Conservation (phyloP, 2,329 filamentous ascomycete genomes). For the Colletotrichum cordylinicola region DNA sequence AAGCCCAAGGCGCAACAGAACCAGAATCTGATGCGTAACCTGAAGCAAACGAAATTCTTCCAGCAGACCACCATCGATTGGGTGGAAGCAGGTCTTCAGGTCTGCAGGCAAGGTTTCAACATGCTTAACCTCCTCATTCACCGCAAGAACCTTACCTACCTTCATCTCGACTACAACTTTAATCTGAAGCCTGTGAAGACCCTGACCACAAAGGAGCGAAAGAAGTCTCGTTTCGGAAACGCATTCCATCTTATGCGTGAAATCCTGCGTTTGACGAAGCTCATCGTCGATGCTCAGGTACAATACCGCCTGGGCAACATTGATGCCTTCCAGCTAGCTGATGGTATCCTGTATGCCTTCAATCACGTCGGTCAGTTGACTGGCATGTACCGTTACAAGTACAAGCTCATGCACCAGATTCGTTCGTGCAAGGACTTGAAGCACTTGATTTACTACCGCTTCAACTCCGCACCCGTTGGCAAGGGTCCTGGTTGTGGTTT, state of each 20-base stretch:
- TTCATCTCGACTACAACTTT: slow-evolving; percentile 99
- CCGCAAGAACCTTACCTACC: slow-evolving; percentile 96
- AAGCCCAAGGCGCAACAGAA: slow-evolving; percentile 95
- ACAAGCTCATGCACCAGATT: slow-evolving; percentile 99
- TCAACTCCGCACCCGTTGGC: slow-evolving; percentile 95
- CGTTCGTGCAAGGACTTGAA: slow-evolving; percentile 98
- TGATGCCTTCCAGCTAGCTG: slow-evolving; percentile 96
- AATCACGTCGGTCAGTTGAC: slow-evolving; percentile 98
- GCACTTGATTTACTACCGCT: slow-evolving; percentile 98
- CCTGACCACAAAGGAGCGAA: slow-evolving; percentile 96
- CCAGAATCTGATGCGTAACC: slow-evolving; percentile 84
- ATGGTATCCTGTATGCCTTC: slow-evolving; percentile 99
- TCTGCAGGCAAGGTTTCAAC: slow-evolving; percentile 98
- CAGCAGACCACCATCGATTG: slow-evolving; percentile 99
- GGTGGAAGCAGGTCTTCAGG: slow-evolving; percentile 98
- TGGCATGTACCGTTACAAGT: slow-evolving; percentile 99
- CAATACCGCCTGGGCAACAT: slow-evolving; percentile 98
- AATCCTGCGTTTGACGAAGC: slow-evolving; percentile 91
- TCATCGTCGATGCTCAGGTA: slow-evolving; percentile 98
- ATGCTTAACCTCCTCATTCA: slow-evolving; percentile 98
- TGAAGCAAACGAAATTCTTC: slow-evolving; percentile 99
- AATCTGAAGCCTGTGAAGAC: slow-evolving; percentile 99
- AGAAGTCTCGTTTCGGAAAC: slow-evolving; percentile 99
- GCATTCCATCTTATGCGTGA: slow-evolving; percentile 99
- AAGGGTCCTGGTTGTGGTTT: slow-evolving; percentile 98